A percentile compares a stretch with the other conserved stretches of the same genome.
Conservation (phyloP, 306 rosid genomes). For the Corylus heterophylla region DNA sequence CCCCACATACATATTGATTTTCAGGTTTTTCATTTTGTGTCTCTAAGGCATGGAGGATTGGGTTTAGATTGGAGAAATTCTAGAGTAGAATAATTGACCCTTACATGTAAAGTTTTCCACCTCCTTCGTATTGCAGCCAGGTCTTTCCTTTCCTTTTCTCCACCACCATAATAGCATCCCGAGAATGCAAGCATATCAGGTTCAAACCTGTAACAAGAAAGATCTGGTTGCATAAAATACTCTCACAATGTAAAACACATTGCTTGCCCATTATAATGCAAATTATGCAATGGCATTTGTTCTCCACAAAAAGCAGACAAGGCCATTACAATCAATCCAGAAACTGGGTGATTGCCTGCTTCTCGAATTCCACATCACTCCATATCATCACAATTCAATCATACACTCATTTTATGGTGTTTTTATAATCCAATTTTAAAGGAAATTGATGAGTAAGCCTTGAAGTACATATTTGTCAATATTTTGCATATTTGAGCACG, state of each 20-base stretch:
- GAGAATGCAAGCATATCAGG: slow-evolving; percentile 99
- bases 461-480: neutral
- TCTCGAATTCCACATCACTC: neutral
- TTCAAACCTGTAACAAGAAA: slow-evolving; percentile 69
- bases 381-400: neutral
- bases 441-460: neutral
- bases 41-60: slow-evolving; percentile 10
- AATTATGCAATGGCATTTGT: neutral
- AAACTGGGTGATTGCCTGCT: neutral
- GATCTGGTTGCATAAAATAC: slow-evolving; percentile 22
- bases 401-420: neutral
- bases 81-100: slow-evolving; percentile 29
- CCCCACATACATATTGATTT: neutral
- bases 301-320: neutral
- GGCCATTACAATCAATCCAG: neutral
- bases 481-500: neutral
- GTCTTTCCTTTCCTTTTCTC: slow-evolving; percentile 86
- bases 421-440: neutral
- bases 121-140: slow-evolving; percentile 87
- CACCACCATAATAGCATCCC: slow-evolving; percentile 97
- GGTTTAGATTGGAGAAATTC: slow-evolving; percentile 6
- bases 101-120: slow-evolving; percentile 98
- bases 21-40: slow-evolving; percentile 14
- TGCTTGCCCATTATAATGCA: neutral
- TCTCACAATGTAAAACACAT: slow-evolving; percentile 9